phyloP scores from a whole-genome alignment of 164 flowering plant species.

The Buxus sempervirens region DNA sequence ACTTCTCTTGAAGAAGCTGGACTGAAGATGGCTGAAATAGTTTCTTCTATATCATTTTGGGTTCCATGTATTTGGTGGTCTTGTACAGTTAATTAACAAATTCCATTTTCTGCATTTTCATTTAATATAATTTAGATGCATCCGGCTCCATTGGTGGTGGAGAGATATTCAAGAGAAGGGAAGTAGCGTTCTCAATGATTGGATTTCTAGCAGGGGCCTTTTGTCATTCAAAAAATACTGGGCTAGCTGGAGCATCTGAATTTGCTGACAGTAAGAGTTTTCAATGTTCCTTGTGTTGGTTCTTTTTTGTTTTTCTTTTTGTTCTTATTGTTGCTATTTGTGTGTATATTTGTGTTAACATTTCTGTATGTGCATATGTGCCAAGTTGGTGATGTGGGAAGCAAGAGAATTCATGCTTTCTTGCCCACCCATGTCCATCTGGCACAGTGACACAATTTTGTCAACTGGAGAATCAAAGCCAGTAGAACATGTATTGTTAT shows the following conservation, averaged over 20 bases:
- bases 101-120: neutral
- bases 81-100: neutral
- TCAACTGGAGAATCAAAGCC: neutral
- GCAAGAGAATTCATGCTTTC: neutral
- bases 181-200: slow-evolving; percentile 37
- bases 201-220: slow-evolving; percentile 33
- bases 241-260: slow-evolving; percentile 52
- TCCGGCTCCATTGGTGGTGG: neutral
- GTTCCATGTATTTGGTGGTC: neutral
- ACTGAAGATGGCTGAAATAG: neutral
- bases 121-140: neutral
- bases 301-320: slow-evolving; percentile 1
- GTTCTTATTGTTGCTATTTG: neutral
- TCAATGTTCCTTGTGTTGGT: neutral
- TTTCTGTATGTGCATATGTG: neutral
- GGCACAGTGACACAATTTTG: neutral
- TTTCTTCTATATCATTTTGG: neutral
- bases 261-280: slow-evolving; percentile 67
- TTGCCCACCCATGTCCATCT: neutral
- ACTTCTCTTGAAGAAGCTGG: neutral
- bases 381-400: neutral
- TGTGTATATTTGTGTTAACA: neutral
- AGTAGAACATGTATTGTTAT: too few relatives aligned
- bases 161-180: slow-evolving; percentile 38
- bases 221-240: slow-evolving; percentile 21